A percentile compares a stretch with the other conserved stretches of the same genome.
Conservation (phyloP, 768 basidiomycete genomes). For the Tylopilus sp. region DNA sequence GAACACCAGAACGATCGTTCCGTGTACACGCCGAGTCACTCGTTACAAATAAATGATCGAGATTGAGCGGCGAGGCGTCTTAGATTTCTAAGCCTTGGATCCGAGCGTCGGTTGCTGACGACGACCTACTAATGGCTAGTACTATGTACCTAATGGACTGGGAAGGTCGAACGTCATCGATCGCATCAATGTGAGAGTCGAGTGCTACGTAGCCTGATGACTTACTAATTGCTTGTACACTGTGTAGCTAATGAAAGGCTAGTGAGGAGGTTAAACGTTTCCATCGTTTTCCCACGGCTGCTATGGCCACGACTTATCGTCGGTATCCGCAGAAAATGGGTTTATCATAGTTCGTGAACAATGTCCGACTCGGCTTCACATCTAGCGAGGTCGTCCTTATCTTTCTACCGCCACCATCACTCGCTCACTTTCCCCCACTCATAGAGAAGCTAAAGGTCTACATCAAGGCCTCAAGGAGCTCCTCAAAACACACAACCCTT, state of each 20-base stretch:
- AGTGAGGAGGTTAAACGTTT: not conserved
- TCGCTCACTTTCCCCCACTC: constrained; percentile 1
- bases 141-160: too few species aligned
- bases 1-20: not conserved
- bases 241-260: too few species aligned
- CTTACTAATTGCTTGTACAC: too few species aligned
- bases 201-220: too few species aligned
- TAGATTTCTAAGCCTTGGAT: too few species aligned
- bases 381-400: constrained; percentile 32
- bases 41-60: too few species aligned
- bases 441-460: constrained; percentile 75
- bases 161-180: too few species aligned
- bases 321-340: constrained; percentile 26
- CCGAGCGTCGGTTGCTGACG: too few species aligned
- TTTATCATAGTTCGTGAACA: constrained; percentile 19
- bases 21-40: not conserved
- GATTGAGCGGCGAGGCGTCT: too few species aligned
- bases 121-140: too few species aligned
- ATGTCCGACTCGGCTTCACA: constrained; percentile 42
- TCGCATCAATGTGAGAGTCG: too few species aligned
- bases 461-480: constrained; percentile 73
- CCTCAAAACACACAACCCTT: constrained; percentile 71
- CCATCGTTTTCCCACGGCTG: constrained; percentile 23
- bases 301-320: constrained; percentile 2
- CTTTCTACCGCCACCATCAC: constrained; percentile 1